A percentile compares a stretch with the other conserved stretches of the same genome.
phyloP scores from a whole-genome alignment of 257 asterid species.

The Lycium ferocissimum region DNA sequence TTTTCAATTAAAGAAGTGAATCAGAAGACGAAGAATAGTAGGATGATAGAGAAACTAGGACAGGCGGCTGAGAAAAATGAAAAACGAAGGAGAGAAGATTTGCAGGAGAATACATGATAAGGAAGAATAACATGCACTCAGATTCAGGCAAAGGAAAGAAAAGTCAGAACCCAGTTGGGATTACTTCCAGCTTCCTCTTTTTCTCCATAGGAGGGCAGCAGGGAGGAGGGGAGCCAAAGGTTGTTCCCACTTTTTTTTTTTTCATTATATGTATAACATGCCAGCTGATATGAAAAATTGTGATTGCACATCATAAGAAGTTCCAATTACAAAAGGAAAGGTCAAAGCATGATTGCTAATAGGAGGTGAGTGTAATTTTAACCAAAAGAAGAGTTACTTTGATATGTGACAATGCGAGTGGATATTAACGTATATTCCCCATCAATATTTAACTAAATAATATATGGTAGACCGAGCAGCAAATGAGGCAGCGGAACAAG shows the following conservation, averaged over 20 bases:
- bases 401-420: neutral
- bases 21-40: neutral
- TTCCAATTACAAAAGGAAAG: neutral
- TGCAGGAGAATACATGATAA: neutral
- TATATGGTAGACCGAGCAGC: conserved; percentile 13
- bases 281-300: neutral
- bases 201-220: neutral
- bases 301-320: neutral
- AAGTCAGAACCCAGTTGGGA: neutral
- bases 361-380: neutral
- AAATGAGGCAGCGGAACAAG: neutral
- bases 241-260: neutral
- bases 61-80: neutral
- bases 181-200: neutral
- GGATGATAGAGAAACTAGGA: neutral
- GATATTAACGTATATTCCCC: neutral
- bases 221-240: neutral
- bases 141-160: conserved; percentile 16
- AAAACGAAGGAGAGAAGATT: neutral
- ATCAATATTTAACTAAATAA: neutral
- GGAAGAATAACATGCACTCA: neutral
- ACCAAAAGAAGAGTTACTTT: neutral
- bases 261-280: neutral
- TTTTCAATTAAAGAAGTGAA: neutral
- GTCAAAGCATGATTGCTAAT: conserved; percentile 10